Evolutionary conservation across 2,329 filamentous ascomycete genomes (phyloP).

Genomic region (Akanthomyces uredinophilus): DNA sequence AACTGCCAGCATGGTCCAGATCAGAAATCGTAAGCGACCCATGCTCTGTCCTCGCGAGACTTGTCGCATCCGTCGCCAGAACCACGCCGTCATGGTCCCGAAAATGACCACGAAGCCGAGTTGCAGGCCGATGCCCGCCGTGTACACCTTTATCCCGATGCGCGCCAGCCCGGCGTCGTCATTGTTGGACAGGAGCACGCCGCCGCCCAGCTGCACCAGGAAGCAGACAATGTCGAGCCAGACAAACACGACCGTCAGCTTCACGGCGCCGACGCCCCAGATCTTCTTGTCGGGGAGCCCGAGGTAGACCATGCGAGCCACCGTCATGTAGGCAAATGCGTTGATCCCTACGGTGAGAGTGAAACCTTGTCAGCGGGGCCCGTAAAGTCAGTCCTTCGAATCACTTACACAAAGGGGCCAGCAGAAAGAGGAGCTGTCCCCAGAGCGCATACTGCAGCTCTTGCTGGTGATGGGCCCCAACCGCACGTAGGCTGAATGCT

Average conservation of each 20-base stretch:
- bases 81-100: slow-evolving; percentile 29
- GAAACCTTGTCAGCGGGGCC: too few species aligned
- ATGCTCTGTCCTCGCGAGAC: slow-evolving; percentile 21
- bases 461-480: slow-evolving; percentile 36
- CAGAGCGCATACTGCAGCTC: slow-evolving; percentile 26
- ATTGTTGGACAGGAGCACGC: slow-evolving; percentile 30
- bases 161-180: slow-evolving; percentile 23
- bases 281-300: slow-evolving; percentile 34
- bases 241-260: slow-evolving; percentile 42
- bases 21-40: slow-evolving; percentile 28
- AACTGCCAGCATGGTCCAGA: slow-evolving; percentile 30
- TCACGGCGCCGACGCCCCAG: slow-evolving; percentile 29
- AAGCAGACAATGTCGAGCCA: slow-evolving; percentile 44
- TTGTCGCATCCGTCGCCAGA: slow-evolving; percentile 27
- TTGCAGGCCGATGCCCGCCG: slow-evolving; percentile 34
- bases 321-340: slow-evolving; percentile 40
- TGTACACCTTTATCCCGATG: slow-evolving; percentile 35
- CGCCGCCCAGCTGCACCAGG: slow-evolving; percentile 38
- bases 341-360: slow-evolving; percentile 31
- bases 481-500: slow-evolving; percentile 32
- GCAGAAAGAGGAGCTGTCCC: slow-evolving; percentile 34
- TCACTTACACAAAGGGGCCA: slow-evolving; percentile 36
- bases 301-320: slow-evolving; percentile 35
- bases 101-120: slow-evolving; percentile 35
- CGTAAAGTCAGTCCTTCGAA: too few species aligned